Conservation (phyloP, 352 stramenopile species). For the Phytopythium oedochilum region DNA sequence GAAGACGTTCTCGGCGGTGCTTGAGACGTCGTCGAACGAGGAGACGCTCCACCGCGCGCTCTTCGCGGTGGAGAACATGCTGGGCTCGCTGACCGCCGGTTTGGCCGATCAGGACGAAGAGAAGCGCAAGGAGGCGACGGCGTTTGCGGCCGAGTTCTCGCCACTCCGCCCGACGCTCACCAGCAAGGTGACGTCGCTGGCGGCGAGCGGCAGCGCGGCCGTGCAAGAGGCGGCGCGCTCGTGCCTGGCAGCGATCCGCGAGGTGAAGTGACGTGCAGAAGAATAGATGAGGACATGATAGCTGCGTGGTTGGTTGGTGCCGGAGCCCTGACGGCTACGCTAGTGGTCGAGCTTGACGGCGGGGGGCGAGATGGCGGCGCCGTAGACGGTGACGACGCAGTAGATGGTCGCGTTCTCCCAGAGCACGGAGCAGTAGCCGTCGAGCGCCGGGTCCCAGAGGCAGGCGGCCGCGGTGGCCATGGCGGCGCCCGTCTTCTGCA, state of each 20-base stretch:
- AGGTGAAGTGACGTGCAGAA: constrained; percentile 6
- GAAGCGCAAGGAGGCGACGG: constrained; percentile 36
- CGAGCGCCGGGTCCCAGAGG: constrained; percentile 72
- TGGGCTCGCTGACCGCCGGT: constrained; percentile 28
- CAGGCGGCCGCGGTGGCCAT: constrained; percentile 68
- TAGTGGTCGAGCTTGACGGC: constrained; percentile 70
- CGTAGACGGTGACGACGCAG: constrained; percentile 82
- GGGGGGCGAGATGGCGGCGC: constrained; percentile 72
- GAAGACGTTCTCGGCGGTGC: constrained; percentile 47
- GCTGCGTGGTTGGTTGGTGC: not conserved
- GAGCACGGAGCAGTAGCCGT: constrained; percentile 78
- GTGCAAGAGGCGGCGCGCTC: constrained; percentile 46
- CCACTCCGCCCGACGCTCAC: constrained; percentile 21
- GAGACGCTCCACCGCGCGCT: constrained; percentile 72
- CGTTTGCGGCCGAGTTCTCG: constrained; percentile 40
- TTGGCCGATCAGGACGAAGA: constrained; percentile 30
- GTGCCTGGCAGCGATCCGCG: constrained; percentile 35
- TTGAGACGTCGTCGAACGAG: constrained; percentile 43
- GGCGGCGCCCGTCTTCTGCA: constrained; percentile 79
- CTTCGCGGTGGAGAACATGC: constrained; percentile 75
- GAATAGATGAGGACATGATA: not conserved
- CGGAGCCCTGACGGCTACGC: too few species aligned
- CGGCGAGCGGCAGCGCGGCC: constrained; percentile 9
- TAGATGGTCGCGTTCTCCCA: constrained; percentile 87
- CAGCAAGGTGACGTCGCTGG: constrained; percentile 28